A percentile compares a stretch with the other conserved stretches of the same genome.
Conservation (phyloP, 2,329 filamentous ascomycete genomes). For the Colletotrichum tofieldiae region DNA sequence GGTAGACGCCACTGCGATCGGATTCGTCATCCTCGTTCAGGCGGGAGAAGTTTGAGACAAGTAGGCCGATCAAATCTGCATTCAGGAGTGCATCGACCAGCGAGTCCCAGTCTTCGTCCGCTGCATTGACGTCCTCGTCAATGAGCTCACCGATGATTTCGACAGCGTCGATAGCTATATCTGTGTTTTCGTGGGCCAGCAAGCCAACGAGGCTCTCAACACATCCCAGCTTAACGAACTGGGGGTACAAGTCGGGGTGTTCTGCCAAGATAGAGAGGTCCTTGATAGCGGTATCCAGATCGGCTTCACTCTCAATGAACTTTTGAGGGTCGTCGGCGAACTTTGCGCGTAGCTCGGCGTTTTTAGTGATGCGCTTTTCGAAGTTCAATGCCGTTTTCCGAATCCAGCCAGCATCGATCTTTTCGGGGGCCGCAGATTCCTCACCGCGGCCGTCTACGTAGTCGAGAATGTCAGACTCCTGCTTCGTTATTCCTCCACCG, state of each 20-base stretch:
- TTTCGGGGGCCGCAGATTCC: conserved; percentile 70
- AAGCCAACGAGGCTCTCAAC: conserved; percentile 83
- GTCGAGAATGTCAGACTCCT: conserved; percentile 88
- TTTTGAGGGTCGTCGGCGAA: conserved; percentile 85
- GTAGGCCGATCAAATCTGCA: conserved; percentile 80
- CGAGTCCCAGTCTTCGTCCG: conserved; percentile 84
- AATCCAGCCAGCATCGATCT: conserved; percentile 88
- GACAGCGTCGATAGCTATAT: conserved; percentile 92
- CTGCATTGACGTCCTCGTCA: conserved; percentile 90
- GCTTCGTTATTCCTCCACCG: conserved; percentile 87
- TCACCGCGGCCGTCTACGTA: conserved; percentile 77
- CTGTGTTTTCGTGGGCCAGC: conserved; percentile 94
- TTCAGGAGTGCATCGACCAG: conserved; percentile 79
- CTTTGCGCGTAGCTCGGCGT: conserved; percentile 89
- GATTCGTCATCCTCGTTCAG: conserved; percentile 81
- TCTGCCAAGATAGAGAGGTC: conserved; percentile 88
- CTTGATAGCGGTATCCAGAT: conserved; percentile 91
- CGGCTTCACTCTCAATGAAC: conserved; percentile 89
- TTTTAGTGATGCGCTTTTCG: conserved; percentile 92
- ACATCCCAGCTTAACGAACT: conserved; percentile 84
- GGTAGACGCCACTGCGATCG: conserved; percentile 89
- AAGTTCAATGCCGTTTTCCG: conserved; percentile 86
- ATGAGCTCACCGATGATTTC: conserved; percentile 93
- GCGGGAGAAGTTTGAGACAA: conserved; percentile 84
- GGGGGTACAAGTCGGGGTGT: conserved; percentile 85